Evolutionary conservation across 768 basidiomycete species (phyloP).

Genomic region (Xerocomus brunneocitrinus): DNA sequence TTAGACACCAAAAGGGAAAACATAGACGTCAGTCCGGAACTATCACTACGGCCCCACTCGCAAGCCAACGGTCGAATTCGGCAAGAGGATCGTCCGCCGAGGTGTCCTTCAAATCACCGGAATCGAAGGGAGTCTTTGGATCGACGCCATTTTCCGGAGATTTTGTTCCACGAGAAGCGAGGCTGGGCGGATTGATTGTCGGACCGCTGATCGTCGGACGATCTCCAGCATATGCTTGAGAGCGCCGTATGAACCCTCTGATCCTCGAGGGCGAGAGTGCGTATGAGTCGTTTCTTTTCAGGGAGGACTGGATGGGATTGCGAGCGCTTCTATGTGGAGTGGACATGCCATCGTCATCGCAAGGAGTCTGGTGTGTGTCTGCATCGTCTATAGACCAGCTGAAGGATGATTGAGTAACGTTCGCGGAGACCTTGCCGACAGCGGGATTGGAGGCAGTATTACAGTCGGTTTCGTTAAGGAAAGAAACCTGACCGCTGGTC

Average conservation of each 20-base stretch:
- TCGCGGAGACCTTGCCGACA: background rate
- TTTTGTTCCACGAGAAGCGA: background rate
- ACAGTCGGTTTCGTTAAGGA: slow-evolving; percentile 29
- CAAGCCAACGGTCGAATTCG: slow-evolving; percentile 66
- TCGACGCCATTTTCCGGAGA: background rate
- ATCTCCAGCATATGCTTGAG: background rate
- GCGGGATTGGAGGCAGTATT: slow-evolving; percentile 22
- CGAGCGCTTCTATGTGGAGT: background rate
- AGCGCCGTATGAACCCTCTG: slow-evolving; percentile 16
- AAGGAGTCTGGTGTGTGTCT: background rate
- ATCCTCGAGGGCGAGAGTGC: slow-evolving; percentile 25
- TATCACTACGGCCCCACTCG: slow-evolving; percentile 60
- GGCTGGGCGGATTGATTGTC: background rate
- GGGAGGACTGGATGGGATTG: background rate
- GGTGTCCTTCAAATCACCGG: slow-evolving; percentile 7
- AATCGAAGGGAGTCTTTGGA: background rate
- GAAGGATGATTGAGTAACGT: slow-evolving; percentile 2
- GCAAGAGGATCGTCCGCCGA: slow-evolving; percentile 47
- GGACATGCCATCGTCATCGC: background rate
- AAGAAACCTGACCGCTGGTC: background rate
- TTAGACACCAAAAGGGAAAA: background rate
- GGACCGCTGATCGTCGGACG: background rate
- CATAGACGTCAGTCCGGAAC: slow-evolving; percentile 21
- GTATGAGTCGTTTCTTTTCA: slow-evolving; percentile 6
- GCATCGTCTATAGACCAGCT: slow-evolving; percentile 7